Conservation (phyloP, 768 basidiomycete species). For the Mycena amicta region DNA sequence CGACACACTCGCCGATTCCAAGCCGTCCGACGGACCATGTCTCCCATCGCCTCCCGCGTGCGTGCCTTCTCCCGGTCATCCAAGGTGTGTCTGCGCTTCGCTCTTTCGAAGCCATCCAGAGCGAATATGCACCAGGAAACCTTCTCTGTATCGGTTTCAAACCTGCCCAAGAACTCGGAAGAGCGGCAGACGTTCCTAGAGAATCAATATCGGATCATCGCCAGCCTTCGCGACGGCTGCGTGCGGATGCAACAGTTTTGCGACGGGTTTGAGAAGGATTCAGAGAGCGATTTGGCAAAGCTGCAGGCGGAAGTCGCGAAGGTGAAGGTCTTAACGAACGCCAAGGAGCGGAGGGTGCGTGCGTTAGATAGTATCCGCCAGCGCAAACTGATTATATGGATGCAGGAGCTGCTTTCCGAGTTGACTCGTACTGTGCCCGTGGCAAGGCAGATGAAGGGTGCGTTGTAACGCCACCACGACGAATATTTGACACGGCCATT, state of each 20-base stretch:
- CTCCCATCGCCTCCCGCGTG: neutral
- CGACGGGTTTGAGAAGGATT: slow-evolving; percentile 5
- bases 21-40: slow-evolving; percentile 6
- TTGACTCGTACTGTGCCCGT: neutral
- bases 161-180: neutral
- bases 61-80: neutral
- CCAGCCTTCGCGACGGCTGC: slow-evolving; percentile 10
- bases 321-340: slow-evolving; percentile 13
- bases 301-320: slow-evolving; percentile 12
- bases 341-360: slow-evolving; percentile 15
- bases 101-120: neutral
- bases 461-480: too few species aligned
- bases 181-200: slow-evolving; percentile 1
- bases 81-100: neutral
- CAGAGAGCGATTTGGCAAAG: slow-evolving; percentile 9
- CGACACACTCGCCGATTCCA: slow-evolving; percentile 13
- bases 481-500: neutral
- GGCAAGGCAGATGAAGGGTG: neutral
- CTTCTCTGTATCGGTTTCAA: neutral
- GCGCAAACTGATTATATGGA: neutral
- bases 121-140: neutral
- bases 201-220: neutral
- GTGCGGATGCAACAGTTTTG: slow-evolving; percentile 1
- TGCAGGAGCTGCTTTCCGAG: neutral
- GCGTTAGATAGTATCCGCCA: neutral